Evolutionary conservation across 305 asterid species (phyloP).

Genomic region (Solanum hybrid): DNA sequence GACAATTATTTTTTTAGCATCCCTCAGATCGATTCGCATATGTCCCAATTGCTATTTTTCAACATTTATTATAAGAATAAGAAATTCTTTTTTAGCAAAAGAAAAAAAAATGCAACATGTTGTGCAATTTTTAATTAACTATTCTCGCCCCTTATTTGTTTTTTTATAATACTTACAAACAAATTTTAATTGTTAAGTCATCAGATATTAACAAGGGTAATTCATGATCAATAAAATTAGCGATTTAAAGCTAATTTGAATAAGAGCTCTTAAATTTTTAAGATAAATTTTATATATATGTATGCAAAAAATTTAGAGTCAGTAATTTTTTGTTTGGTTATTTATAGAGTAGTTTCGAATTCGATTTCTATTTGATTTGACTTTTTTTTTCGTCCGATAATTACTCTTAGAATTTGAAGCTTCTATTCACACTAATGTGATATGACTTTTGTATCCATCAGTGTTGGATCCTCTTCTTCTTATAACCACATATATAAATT

Average conservation of each 20-base stretch:
- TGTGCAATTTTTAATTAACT: background rate
- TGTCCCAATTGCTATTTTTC: constrained; percentile 21
- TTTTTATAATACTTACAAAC: background rate
- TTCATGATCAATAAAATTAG: background rate
- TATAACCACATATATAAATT: no score
- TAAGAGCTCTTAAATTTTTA: background rate
- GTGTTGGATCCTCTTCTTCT: background rate
- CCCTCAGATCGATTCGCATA: constrained; percentile 15
- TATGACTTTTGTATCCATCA: background rate
- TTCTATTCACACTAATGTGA: background rate
- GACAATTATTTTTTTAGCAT: background rate
- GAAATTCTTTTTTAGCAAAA: background rate
- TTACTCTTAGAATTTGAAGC: background rate
- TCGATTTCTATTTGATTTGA: background rate
- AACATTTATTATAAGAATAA: background rate
- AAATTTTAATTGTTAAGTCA: background rate
- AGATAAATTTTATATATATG: background rate
- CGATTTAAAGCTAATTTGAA: background rate
- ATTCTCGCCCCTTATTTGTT: background rate
- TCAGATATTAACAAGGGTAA: background rate
- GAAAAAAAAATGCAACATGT: background rate
- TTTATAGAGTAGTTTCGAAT: no score
- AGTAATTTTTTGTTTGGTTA: background rate
- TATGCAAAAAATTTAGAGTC: background rate
- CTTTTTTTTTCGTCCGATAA: background rate